These are phyloP conservation scores for Sarcocystis neurona DNA, from an alignment of 169 alveolate genomes.

Conservation along the genomic window DNA sequence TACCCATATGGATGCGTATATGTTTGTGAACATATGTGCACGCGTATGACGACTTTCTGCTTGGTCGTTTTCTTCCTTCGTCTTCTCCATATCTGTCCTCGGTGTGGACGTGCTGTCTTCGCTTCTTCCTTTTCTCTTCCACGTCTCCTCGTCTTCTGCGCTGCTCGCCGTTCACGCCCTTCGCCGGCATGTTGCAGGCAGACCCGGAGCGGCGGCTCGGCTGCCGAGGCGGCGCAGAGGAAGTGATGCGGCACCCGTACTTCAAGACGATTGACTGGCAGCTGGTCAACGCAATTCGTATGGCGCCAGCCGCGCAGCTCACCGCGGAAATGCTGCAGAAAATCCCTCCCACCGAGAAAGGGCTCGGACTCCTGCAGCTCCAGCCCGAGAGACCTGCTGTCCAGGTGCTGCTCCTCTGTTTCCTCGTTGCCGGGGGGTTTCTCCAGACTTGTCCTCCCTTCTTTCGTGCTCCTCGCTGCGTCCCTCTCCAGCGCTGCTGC, in stretches of 20 bases:
- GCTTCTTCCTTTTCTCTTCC: not conserved
- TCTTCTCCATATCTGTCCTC: not conserved
- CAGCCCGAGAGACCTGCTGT: too few species aligned
- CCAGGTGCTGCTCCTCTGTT: too few species aligned
- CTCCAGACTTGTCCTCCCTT: too few species aligned
- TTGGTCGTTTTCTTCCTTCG: not conserved
- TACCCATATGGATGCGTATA: not conserved
- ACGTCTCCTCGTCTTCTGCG: slow-evolving; percentile 1
- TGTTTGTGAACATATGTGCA: not conserved
- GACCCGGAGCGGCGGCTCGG: slow-evolving; percentile 35
- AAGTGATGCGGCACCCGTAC: slow-evolving; percentile 32
- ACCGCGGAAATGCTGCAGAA: not conserved
- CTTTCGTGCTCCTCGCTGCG: too few species aligned
- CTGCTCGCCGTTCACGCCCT: not conserved
- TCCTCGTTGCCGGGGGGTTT: too few species aligned
- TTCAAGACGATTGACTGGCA: slow-evolving; percentile 18
- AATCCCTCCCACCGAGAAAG: not conserved
- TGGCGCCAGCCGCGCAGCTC: not conserved
- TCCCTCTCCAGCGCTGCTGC: too few species aligned
- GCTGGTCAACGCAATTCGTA: not conserved
- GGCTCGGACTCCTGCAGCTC: slow-evolving; percentile 23
- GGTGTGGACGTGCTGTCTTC: not conserved
- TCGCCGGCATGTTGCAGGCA: too few species aligned
- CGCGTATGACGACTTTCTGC: not conserved
- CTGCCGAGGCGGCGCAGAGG: slow-evolving; percentile 22